phyloP scores from a whole-genome alignment of 352 stramenopile genomes.

The Pythium utonaiense region DNA sequence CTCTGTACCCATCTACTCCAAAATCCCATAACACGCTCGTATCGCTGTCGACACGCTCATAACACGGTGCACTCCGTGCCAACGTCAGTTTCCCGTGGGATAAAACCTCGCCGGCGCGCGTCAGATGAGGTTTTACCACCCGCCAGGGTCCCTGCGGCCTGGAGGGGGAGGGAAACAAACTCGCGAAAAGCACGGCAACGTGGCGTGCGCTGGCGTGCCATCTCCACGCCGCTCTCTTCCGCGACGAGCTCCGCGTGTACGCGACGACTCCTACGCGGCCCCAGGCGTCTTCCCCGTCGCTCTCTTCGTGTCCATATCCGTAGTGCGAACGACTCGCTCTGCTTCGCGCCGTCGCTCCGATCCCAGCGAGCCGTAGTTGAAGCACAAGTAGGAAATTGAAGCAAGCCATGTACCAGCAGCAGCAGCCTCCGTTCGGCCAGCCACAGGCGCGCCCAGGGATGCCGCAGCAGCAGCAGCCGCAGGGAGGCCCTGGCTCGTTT shows the following conservation, averaged over 20 bases:
- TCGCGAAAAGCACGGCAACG: slow-evolving; percentile 11
- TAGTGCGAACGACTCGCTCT: neutral
- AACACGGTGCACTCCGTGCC: neutral
- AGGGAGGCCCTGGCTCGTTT: slow-evolving; percentile 35
- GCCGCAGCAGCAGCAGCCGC: slow-evolving; percentile 24
- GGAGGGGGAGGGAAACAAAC: neutral
- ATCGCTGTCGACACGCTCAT: neutral
- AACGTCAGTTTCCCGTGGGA: neutral
- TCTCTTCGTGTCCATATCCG: neutral
- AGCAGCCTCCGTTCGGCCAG: slow-evolving; percentile 32
- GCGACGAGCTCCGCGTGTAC: no score
- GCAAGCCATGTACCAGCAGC: slow-evolving; percentile 19
- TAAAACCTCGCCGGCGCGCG: slow-evolving; percentile 12
- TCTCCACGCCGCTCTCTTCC: no score
- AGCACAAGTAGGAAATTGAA: neutral
- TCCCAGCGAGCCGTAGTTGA: neutral
- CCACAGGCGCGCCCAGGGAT: slow-evolving; percentile 27
- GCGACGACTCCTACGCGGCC: no score
- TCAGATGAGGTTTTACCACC: slow-evolving; percentile 17
- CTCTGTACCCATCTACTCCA: slow-evolving; percentile 2
- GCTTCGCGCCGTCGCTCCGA: neutral
- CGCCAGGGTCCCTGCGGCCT: neutral
- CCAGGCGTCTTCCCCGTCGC: neutral
- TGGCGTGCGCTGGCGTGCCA: slow-evolving; percentile 11
- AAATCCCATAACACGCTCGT: neutral